These are phyloP conservation scores for Infundibulicybe gibba DNA, from an alignment of 768 basidiomycete genomes.

Conservation along the genomic window DNA sequence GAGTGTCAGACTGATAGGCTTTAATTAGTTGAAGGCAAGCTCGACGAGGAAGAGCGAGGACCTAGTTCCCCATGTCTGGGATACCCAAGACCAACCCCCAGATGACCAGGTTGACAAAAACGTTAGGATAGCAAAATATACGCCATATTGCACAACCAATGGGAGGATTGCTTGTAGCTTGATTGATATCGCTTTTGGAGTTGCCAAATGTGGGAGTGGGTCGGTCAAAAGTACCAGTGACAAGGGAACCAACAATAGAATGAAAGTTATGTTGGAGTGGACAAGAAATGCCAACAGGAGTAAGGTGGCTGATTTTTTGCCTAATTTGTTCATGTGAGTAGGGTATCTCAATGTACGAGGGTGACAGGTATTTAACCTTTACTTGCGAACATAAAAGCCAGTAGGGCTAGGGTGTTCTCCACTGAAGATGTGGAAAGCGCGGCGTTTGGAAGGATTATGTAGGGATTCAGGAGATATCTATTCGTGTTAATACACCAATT, in stretches of 20 bases:
- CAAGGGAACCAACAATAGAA: constrained; percentile 64
- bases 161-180: constrained; percentile 25
- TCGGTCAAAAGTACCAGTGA: constrained; percentile 58
- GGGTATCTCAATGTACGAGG: background rate
- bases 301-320: constrained; percentile 51
- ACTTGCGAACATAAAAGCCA: constrained; percentile 67
- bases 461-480: constrained; percentile 91
- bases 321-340: constrained; percentile 31
- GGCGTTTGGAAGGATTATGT: constrained; percentile 73
- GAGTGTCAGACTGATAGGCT: constrained; percentile 57
- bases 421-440: constrained; percentile 81
- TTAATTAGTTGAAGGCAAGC: constrained; percentile 3
- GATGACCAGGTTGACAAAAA: constrained; percentile 51
- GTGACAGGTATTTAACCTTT: constrained; percentile 38
- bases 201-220: constrained; percentile 66
- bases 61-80: constrained; percentile 85
- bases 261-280: constrained; percentile 69
- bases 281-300: constrained; percentile 68
- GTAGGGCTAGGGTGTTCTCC: constrained; percentile 70
- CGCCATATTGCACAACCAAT: constrained; percentile 44
- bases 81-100: constrained; percentile 66
- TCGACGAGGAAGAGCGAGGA: constrained; percentile 27
- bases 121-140: constrained; percentile 47
- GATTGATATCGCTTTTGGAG: constrained; percentile 40
- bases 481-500: background rate